phyloP scores from a whole-genome alignment of 2,329 filamentous ascomycete species.

The Orbilia brochopaga region DNA sequence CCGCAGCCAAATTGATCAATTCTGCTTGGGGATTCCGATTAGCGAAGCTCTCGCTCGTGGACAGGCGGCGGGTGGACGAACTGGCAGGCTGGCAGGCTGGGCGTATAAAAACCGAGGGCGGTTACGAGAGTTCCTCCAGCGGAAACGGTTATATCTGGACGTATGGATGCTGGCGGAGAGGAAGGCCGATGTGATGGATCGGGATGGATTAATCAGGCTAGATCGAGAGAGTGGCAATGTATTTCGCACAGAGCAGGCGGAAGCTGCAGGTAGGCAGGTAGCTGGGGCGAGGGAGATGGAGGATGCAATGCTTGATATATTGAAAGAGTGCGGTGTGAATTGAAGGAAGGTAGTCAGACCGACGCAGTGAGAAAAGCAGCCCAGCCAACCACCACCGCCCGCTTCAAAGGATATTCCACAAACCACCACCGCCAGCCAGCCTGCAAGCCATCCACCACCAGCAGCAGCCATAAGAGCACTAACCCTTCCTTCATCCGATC shows the following conservation, averaged over 20 bases:
- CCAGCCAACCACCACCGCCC: neutral
- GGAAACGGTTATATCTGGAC: neutral
- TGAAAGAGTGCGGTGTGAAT: neutral
- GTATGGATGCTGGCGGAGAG: neutral
- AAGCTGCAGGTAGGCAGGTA: neutral
- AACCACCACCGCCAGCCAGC: neutral
- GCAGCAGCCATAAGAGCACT: neutral
- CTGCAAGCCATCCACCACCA: neutral
- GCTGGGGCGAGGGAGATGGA: neutral
- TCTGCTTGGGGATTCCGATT: constrained; percentile 46
- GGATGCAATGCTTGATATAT: neutral
- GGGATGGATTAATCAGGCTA: neutral
- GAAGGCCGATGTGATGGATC: neutral
- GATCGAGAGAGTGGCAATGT: no score
- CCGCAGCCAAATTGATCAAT: neutral
- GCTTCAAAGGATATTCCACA: neutral
- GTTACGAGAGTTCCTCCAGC: constrained; percentile 8
- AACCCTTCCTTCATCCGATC: neutral
- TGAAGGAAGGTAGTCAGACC: neutral
- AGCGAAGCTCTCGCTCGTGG: constrained; percentile 21
- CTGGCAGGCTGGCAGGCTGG: no score
- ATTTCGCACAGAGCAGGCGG: no score
- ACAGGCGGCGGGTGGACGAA: neutral
- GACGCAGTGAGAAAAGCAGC: neutral
- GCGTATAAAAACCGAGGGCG: neutral